A percentile compares a stretch with the other conserved stretches of the same genome.
Conservation (phyloP, 139 green algal species). For the Tetratostichococcus sp. region DNA sequence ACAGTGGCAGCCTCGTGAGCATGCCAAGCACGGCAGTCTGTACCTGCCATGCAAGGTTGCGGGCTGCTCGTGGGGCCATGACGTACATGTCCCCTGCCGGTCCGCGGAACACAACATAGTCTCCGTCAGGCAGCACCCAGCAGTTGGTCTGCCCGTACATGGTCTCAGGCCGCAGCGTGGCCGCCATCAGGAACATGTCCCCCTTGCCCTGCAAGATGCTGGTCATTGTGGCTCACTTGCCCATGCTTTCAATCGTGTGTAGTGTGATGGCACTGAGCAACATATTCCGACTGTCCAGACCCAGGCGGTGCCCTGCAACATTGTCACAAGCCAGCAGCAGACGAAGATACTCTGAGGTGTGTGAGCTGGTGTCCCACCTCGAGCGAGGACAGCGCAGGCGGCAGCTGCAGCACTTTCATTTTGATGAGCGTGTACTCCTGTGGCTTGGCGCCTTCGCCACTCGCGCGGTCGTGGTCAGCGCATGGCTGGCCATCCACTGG, state of each 20-base stretch:
- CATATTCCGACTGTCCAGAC: no score
- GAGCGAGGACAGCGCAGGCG: conserved; percentile 62
- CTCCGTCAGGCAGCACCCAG: conserved; percentile 93
- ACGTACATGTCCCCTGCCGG: conserved; percentile 85
- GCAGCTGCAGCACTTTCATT: conserved; percentile 83
- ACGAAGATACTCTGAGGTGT: background rate
- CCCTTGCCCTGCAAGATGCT: conserved; percentile 47
- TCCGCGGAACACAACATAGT: conserved; percentile 86
- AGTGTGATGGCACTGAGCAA: no score
- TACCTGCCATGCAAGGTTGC: conserved; percentile 90
- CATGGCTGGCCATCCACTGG: conserved; percentile 93
- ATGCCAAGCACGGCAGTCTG: conserved; percentile 49
- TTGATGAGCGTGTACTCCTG: conserved; percentile 97
- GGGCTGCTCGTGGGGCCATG: conserved; percentile 76
- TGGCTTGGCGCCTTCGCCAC: conserved; percentile 88
- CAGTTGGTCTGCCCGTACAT: conserved; percentile 99
- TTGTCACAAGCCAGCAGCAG: background rate
- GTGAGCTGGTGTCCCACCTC: conserved; percentile 9
- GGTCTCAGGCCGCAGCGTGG: conserved; percentile 96
- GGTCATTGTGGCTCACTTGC: no score
- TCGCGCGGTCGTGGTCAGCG: conserved; percentile 84
- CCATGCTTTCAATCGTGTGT: no score
- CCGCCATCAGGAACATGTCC: conserved; percentile 85
- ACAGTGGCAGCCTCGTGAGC: no score
- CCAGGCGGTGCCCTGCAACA: no score